These are phyloP conservation scores for Xylogone sp. DNA, from an alignment of 2,329 filamentous ascomycete genomes.

Conservation along the genomic window DNA sequence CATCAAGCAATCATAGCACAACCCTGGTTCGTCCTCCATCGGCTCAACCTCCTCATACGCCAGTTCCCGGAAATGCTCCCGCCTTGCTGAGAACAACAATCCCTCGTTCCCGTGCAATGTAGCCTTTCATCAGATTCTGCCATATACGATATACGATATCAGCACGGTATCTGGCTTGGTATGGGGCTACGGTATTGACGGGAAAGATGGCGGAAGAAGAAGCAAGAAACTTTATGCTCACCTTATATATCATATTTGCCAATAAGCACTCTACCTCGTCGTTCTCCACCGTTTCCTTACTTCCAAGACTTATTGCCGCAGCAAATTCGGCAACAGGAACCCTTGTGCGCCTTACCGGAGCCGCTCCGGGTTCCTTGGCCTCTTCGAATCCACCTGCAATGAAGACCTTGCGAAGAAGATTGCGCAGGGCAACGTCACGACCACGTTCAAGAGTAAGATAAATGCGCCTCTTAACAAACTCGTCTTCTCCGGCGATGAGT, in stretches of 20 bases:
- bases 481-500: conserved; percentile 77
- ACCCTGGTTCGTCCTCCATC: too few species aligned
- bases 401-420: conserved; percentile 89
- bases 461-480: conserved; percentile 88
- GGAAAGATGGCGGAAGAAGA: too few species aligned
- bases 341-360: conserved; percentile 66
- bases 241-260: conserved; percentile 98
- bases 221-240: conserved; percentile 38
- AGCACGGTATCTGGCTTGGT: not conserved
- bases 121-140: conserved; percentile 76
- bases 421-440: conserved; percentile 86
- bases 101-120: conserved; percentile 86
- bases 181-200: too few species aligned
- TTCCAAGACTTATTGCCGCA: conserved; percentile 75
- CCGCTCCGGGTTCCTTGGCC: conserved; percentile 61
- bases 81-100: conserved; percentile 92
- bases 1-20: too few species aligned
- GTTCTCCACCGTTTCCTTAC: conserved; percentile 63
- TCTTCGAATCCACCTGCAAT: conserved; percentile 79
- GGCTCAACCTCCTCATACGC: conserved; percentile 51
- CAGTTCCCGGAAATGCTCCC: conserved; percentile 90
- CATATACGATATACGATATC: not conserved
- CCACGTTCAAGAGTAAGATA: conserved; percentile 92
- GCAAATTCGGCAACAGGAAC: conserved; percentile 81
- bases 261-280: conserved; percentile 96